phyloP scores from a whole-genome alignment of 352 stramenopile species.

The Globisporangium canariense region DNA sequence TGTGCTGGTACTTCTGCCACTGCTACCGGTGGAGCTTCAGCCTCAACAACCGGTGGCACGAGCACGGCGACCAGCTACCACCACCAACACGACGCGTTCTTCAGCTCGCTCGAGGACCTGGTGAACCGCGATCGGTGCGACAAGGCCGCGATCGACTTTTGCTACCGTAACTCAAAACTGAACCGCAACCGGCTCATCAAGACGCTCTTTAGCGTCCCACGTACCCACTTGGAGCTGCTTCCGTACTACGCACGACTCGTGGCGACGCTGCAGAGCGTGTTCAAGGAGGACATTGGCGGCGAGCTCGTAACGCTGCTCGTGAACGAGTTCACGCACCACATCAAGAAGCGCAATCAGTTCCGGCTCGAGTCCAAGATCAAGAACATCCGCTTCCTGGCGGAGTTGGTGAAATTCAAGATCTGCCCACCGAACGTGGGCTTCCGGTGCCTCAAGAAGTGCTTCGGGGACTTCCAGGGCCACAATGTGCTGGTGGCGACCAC shows the following conservation, averaged over 20 bases:
- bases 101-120: slow-evolving; percentile 91
- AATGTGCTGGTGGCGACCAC: slow-evolving; percentile 96
- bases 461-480: slow-evolving; percentile 94
- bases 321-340: slow-evolving; percentile 92
- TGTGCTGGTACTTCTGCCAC: background rate
- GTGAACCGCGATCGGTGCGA: slow-evolving; percentile 94
- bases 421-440: slow-evolving; percentile 94
- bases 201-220: slow-evolving; percentile 92
- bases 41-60: slow-evolving; percentile 7
- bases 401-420: slow-evolving; percentile 96
- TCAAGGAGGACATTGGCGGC: slow-evolving; percentile 90
- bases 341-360: slow-evolving; percentile 94
- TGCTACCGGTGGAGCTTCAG: slow-evolving; percentile 12
- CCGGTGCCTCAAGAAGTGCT: slow-evolving; percentile 91
- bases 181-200: slow-evolving; percentile 89
- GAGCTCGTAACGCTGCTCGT: slow-evolving; percentile 91
- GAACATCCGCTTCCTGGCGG: slow-evolving; percentile 94
- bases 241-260: slow-evolving; percentile 94
- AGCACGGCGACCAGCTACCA: slow-evolving; percentile 68
- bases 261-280: slow-evolving; percentile 90
- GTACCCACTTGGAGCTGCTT: slow-evolving; percentile 93
- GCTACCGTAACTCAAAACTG: slow-evolving; percentile 94
- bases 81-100: slow-evolving; percentile 92
- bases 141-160: slow-evolving; percentile 95
- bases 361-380: slow-evolving; percentile 93